Evolutionary conservation across 176 grass and related monocot genomes (phyloP).

Genomic region (Eragrostis nindensis): DNA sequence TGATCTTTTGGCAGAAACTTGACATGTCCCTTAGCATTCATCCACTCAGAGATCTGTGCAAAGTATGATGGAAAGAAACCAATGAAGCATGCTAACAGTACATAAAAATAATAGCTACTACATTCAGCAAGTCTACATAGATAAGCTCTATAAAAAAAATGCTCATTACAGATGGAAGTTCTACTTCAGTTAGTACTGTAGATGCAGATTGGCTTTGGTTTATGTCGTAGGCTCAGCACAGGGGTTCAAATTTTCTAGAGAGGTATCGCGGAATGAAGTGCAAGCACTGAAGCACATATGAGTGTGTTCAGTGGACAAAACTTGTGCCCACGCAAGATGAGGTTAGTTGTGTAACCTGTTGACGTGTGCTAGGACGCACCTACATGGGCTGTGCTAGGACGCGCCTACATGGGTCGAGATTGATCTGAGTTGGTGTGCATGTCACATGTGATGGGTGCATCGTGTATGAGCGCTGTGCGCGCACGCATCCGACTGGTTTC

Average conservation of each 20-base stretch:
- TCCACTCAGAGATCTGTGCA: conserved; percentile 85
- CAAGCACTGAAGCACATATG: too few relatives aligned
- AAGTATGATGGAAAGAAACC: neutral
- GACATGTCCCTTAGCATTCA: conserved; percentile 60
- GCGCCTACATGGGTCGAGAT: too few relatives aligned
- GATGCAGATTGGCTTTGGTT: neutral
- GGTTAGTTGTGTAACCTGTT: neutral
- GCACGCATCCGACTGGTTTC: neutral
- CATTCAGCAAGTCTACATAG: neutral
- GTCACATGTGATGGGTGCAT: too few relatives aligned
- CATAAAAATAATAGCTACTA: conserved; percentile 4
- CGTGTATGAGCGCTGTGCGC: too few relatives aligned
- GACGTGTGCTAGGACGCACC: neutral
- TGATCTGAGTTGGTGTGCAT: too few relatives aligned
- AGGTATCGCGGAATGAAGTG: neutral
- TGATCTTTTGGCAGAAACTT: conserved; percentile 65
- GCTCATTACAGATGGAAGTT: neutral
- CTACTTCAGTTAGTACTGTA: neutral
- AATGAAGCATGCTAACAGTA: conserved; percentile 14
- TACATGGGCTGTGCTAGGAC: neutral
- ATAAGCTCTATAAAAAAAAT: neutral
- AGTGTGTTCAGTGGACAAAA: neutral
- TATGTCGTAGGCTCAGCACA: neutral
- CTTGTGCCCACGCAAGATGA: neutral
- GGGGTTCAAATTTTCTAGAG: neutral